Conservation (phyloP, 2,329 filamentous ascomycete species). For the Coniochaeta sp. region DNA sequence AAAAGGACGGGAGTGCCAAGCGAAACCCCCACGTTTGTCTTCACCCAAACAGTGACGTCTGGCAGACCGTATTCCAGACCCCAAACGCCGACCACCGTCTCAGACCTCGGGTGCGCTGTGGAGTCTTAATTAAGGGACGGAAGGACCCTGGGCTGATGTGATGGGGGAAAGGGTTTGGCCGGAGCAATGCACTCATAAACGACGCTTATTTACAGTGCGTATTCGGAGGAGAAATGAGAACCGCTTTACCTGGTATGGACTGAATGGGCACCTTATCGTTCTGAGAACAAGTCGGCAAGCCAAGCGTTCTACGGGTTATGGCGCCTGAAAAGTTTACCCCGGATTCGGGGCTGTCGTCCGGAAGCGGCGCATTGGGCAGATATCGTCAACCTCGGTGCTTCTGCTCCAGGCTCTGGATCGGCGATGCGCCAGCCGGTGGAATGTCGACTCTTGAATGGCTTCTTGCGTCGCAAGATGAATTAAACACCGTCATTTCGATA, state of each 20-base stretch:
- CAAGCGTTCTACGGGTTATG: background rate
- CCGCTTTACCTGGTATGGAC: background rate
- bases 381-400: background rate
- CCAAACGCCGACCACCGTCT: background rate
- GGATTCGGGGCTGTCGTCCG: background rate
- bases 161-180: background rate
- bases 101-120: background rate
- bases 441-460: background rate
- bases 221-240: background rate
- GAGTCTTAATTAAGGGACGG: background rate
- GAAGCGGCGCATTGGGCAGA: background rate
- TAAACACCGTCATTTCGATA: background rate
- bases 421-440: background rate
- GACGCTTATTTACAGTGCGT: background rate
- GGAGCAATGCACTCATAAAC: background rate
- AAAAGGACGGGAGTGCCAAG: background rate
- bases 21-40: background rate
- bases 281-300: background rate
- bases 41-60: background rate
- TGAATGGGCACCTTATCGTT: background rate
- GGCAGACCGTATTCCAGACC: background rate
- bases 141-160: background rate
- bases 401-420: background rate
- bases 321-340: background rate
- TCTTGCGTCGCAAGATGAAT: background rate